phyloP scores from a whole-genome alignment of 1,284 basidiomycete genomes.

The Boletus subluridellus region DNA sequence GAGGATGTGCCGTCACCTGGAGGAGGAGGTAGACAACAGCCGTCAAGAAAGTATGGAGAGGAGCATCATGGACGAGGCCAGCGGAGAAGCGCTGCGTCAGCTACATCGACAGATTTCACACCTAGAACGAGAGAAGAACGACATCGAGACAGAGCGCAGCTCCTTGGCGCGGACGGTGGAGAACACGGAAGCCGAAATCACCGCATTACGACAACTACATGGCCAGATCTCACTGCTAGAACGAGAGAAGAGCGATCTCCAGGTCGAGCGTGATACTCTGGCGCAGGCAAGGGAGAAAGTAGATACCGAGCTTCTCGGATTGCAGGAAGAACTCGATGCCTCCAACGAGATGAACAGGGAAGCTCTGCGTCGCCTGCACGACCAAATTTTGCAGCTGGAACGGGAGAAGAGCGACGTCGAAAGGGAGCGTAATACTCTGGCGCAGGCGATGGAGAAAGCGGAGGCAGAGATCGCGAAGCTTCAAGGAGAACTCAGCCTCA shows the following conservation, averaged over 20 bases:
- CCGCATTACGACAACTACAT: not conserved
- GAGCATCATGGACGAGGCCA: conserved; percentile 75
- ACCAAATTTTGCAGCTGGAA: conserved; percentile 58
- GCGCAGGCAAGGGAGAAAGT: too few species aligned
- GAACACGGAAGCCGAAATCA: conserved; percentile 38
- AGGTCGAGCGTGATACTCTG: too few species aligned
- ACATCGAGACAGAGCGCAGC: not conserved
- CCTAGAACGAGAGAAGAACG: conserved; percentile 24
- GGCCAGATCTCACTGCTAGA: not conserved
- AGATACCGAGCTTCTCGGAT: too few species aligned
- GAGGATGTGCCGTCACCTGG: conserved; percentile 55
- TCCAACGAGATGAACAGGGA: conserved; percentile 62
- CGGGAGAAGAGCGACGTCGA: conserved; percentile 47
- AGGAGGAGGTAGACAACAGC: conserved; percentile 67
- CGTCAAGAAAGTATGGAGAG: conserved; percentile 66
- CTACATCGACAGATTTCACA: conserved; percentile 46
- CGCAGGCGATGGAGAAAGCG: not conserved
- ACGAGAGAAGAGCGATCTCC: not conserved
- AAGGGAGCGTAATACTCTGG: conserved; percentile 15
- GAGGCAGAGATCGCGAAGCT: conserved; percentile 42
- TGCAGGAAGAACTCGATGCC: conserved; percentile 21
- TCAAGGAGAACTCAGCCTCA: conserved; percentile 19
- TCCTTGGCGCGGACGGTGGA: conserved; percentile 7
- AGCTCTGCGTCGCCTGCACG: conserved; percentile 58
- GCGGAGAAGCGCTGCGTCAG: conserved; percentile 61